Conservation (phyloP, 2,329 filamentous ascomycete genomes). For the Trichoderma afroharzianum region DNA sequence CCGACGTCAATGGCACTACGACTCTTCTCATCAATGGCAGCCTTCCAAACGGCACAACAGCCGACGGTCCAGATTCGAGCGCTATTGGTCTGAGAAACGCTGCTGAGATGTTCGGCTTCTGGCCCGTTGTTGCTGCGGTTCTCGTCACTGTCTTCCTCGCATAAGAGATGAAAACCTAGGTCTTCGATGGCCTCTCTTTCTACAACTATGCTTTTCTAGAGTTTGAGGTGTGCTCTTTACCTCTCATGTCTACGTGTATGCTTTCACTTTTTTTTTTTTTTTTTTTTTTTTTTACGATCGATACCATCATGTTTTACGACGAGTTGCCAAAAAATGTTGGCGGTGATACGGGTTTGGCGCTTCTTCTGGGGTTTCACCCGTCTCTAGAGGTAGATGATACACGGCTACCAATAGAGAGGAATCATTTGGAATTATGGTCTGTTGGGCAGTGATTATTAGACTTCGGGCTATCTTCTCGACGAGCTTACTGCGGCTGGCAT, state of each 20-base stretch:
- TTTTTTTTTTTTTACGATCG: not conserved
- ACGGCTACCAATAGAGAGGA: not conserved
- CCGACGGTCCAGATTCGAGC: constrained; percentile 31
- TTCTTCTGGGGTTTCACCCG: not conserved
- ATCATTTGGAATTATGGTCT: not conserved
- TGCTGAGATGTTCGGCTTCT: constrained; percentile 43
- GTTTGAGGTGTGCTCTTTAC: not conserved
- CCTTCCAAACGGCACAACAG: constrained; percentile 63
- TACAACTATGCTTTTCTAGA: not conserved
- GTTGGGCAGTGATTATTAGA: not conserved
- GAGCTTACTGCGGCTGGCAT: not conserved
- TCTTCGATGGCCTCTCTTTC: not conserved
- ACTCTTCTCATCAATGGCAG: constrained; percentile 74
- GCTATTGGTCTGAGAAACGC: constrained; percentile 32
- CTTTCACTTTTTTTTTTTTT: not conserved
- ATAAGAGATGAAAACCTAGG: constrained; percentile 26
- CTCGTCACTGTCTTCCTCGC: constrained; percentile 42
- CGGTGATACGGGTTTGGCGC: constrained; percentile 4
- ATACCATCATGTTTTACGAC: constrained; percentile 9
- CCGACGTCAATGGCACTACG: constrained; percentile 35
- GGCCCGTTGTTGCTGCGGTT: constrained; percentile 46
- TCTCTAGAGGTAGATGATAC: not conserved
- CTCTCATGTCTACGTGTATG: not conserved
- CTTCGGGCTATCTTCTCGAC: not conserved
- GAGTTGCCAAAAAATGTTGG: not conserved